Evolutionary conservation across 1,139 yeast species (phyloP), one percentile per base, ranked within the genome.

Genomic region (Wickerhamomyces sp.): DNA sequence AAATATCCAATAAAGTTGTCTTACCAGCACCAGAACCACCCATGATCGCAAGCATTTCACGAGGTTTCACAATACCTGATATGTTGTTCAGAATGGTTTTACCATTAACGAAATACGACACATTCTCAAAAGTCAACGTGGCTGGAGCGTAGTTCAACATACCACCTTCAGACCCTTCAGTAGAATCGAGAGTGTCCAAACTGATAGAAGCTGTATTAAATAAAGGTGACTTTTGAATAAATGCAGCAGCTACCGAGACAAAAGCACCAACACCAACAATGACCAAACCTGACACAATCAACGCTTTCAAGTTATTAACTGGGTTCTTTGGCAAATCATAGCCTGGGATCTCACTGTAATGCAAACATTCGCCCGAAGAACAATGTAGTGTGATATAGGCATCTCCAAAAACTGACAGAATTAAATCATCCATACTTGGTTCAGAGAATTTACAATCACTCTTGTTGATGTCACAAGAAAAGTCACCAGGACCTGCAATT

Each of bases 11-110:
- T 30, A 91, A 61, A 0, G 98, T 91, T 0, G 98, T 89, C 55
- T 91, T 91, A 39, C 98, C 98, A 10, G 97, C 97, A 34, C 98
- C 98, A 0, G 96, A 88, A 4, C 96, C 96, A 28, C 98, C 98
- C 95, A 91, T 86, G 25, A 91, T 88, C 0, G 98, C 97, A 56
- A 89, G 58, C 45, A 95, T 83, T 56, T 89, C 89, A 27, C 96
- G 82, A 3, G 96, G 95, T 35, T 75, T 74, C 3, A 82, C 95
- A 14, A 75, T 49, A 8, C 98, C 98, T 50, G 75, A 78, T 1
- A 84, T 70, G 24, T 70, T 66, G 16, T 72, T 68, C 45, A 91
- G 67, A 6, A 91, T 78, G 7, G 55, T 53, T 35, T 64, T 68
- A 0, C 75, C 80, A 23, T 65, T 63, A 6, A 86, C 81, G 2